Evolutionary conservation across 2,329 filamentous ascomycete species (phyloP), one percentile per base, ranked within the genome.

Genomic region (Alternaria gansuensis): DNA sequence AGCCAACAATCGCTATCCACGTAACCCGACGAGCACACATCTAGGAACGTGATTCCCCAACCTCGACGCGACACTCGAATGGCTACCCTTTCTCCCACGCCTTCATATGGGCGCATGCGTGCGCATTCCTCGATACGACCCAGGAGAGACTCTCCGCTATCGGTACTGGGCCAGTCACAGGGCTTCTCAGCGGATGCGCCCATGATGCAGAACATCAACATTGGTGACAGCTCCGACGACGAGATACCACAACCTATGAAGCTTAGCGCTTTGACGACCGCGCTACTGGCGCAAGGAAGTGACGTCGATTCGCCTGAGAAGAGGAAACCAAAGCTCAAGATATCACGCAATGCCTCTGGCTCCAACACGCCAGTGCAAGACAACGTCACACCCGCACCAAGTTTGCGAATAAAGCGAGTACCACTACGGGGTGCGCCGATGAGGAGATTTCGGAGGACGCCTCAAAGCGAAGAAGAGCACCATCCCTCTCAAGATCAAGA

Each of bases 171-270:
- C 34, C 77, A 79, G 45, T 78, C 78, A 23, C 75, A 80, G 63
- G 81, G 80, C 62, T 82, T 82, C 64, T 74, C 77, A 23, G 75
- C 80, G 28, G 73, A 82, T 60, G 80, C 77, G 63, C 78, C 78
- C 17, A 79, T 79, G 76, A 77, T 82, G 71, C 80, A 82, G 67
- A 79, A 79, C 65, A 81, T 83, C 64, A 74, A 81, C 70, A 80
- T 88, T 66, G 89, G 91, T 69, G 93, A 97, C 74, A 97, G 92
- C 82, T 97, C 93, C 24, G 94, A 97, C 78, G 94, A 97, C 72
- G 94, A 97, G 78, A 91, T 96, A 28, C 90, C 92, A 67, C 72
- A 80, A 52, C 93, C 93, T 70, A 92, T 95, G 87, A 96, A 95
- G 80, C 90, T 97, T 75, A 97, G 93, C 75, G 93, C 93, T 70